A percentile compares a stretch with the other conserved stretches of the same genome.
These are phyloP conservation scores for Boletellus ananas DNA, from an alignment of 768 basidiomycete genomes.

Conservation along the genomic window DNA sequence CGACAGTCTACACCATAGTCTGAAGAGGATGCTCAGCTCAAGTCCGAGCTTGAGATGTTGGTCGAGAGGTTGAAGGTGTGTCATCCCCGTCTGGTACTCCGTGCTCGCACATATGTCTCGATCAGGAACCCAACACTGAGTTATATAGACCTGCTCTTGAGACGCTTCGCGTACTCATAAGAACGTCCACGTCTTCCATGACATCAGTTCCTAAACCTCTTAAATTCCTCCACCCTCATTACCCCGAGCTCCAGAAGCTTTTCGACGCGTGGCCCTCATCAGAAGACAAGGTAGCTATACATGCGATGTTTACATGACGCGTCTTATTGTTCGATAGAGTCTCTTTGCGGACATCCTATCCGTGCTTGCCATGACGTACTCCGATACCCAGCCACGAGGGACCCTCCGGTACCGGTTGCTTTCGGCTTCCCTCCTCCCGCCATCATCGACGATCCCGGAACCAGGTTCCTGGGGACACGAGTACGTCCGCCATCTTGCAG, in stretches of 20 bases:
- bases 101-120: slow-evolving; percentile 14
- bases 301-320: background rate
- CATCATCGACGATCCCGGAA: slow-evolving; percentile 67
- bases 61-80: slow-evolving; percentile 87
- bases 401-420: slow-evolving; percentile 91
- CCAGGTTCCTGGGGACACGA: slow-evolving; percentile 99
- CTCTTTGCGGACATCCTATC: slow-evolving; percentile 97
- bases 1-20: slow-evolving; percentile 47
- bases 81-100: background rate
- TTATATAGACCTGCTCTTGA: slow-evolving; percentile 90
- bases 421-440: slow-evolving; percentile 63
- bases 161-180: slow-evolving; percentile 87
- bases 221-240: slow-evolving; percentile 95
- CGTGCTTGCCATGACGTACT: slow-evolving; percentile 99
- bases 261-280: slow-evolving; percentile 81
- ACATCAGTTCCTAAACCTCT: slow-evolving; percentile 98
- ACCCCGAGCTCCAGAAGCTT: slow-evolving; percentile 77
- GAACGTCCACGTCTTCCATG: slow-evolving; percentile 98
- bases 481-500: slow-evolving; percentile 94
- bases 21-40: slow-evolving; percentile 92
- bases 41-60: slow-evolving; percentile 94
- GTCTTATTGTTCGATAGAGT: slow-evolving; percentile 46
- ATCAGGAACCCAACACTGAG: slow-evolving; percentile 80
- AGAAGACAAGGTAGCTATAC: slow-evolving; percentile 52
- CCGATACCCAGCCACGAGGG: slow-evolving; percentile 94